Evolutionary conservation across 2,329 filamentous ascomycete species (phyloP).

Genomic region (Ploettnerulaceae sp.): DNA sequence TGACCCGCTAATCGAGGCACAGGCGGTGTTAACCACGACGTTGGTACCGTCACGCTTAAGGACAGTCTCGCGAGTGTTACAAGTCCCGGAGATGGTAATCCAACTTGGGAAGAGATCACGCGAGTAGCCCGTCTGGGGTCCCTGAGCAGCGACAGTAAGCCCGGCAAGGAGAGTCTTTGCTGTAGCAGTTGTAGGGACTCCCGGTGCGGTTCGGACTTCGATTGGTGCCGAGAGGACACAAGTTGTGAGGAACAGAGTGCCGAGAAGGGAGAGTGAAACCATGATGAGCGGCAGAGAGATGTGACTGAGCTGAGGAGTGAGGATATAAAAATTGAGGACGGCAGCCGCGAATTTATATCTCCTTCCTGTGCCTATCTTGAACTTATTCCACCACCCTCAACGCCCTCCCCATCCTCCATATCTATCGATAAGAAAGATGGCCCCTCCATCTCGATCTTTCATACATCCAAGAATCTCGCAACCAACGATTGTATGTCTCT

Average conservation of each 20-base stretch:
- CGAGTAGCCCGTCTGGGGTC: slow-evolving; percentile 52
- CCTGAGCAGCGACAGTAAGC: slow-evolving; percentile 53
- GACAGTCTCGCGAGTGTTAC: slow-evolving; percentile 69
- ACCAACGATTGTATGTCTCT: slow-evolving; percentile 4
- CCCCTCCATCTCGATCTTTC: neutral
- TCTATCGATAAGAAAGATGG: neutral
- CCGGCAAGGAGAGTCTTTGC: slow-evolving; percentile 54
- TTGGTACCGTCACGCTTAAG: slow-evolving; percentile 66
- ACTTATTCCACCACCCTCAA: neutral
- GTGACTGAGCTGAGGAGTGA: neutral
- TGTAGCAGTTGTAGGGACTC: slow-evolving; percentile 54
- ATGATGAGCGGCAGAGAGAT: slow-evolving; percentile 4
- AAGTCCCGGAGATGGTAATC: slow-evolving; percentile 56
- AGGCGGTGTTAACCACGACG: slow-evolving; percentile 55
- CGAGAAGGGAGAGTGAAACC: slow-evolving; percentile 15
- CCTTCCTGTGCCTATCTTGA: neutral
- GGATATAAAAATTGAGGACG: neutral
- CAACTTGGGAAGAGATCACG: slow-evolving; percentile 37
- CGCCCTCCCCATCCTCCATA: neutral
- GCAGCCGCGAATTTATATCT: slow-evolving; percentile 6
- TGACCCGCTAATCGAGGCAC: slow-evolving; percentile 57
- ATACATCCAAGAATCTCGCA: neutral
- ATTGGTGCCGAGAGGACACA: slow-evolving; percentile 24
- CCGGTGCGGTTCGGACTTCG: slow-evolving; percentile 44
- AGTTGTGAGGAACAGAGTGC: slow-evolving; percentile 14